Evolutionary conservation across 148 eudicot genomes (phyloP).

Genomic region (Agrostemma githago): DNA sequence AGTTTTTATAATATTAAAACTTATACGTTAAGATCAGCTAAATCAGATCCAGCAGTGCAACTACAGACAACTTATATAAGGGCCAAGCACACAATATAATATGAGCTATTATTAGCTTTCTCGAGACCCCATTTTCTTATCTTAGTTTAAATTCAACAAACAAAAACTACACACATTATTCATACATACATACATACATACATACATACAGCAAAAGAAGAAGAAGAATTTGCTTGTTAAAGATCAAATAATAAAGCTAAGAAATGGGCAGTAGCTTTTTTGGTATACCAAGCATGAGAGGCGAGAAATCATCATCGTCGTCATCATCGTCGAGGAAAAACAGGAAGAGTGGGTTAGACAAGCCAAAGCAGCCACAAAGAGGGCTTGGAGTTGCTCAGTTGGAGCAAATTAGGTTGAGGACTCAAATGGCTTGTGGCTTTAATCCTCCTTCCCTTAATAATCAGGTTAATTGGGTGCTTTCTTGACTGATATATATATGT

Average conservation of each 20-base stretch:
- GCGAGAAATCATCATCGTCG: constrained; percentile 40
- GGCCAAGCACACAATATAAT: background rate
- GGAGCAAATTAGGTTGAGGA: constrained; percentile 66
- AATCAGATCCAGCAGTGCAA: constrained; percentile 3
- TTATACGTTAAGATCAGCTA: background rate
- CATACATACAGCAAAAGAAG: too few species aligned
- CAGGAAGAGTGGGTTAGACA: constrained; percentile 39
- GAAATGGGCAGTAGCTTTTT: constrained; percentile 45
- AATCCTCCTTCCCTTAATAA: constrained; percentile 10
- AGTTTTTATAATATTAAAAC: background rate
- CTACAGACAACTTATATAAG: background rate
- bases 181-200: too few species aligned
- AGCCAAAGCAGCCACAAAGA: constrained; percentile 81
- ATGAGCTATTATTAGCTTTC: background rate
- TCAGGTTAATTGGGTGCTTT: constrained; percentile 10
- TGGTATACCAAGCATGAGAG: constrained; percentile 39
- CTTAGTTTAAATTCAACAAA: background rate
- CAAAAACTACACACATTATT: background rate
- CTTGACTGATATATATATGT: too few species aligned
- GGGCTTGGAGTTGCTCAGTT: constrained; percentile 87
- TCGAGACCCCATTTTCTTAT: background rate
- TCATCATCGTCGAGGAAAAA: constrained; percentile 53
- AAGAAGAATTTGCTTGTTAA: background rate
- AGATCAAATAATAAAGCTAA: background rate
- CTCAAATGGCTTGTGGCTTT: constrained; percentile 36